These are phyloP conservation scores for Delonix regia DNA, from an alignment of 306 rosid genomes.

Conservation along the genomic window DNA sequence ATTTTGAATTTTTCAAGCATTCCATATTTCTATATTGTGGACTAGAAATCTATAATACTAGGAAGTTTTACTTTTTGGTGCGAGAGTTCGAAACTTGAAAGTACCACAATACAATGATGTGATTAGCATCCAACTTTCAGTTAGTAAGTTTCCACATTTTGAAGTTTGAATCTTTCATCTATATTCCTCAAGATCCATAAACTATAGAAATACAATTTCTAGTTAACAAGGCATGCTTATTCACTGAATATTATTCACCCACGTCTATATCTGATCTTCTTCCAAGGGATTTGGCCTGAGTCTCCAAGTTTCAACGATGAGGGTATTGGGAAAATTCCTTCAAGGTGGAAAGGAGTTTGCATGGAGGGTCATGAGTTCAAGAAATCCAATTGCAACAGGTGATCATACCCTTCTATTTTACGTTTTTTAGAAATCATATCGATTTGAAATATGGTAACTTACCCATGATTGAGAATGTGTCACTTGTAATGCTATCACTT, in stretches of 20 bases:
- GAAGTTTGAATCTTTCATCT: neutral
- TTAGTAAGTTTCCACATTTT: constrained; percentile 7
- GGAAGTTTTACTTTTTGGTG: neutral
- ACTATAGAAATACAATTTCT: neutral
- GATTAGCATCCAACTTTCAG: neutral
- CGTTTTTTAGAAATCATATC: neutral
- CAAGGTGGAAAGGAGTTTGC: constrained; percentile 89
- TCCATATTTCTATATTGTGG: neutral
- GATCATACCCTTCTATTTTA: constrained; percentile 25
- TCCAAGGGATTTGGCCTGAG: constrained; percentile 91
- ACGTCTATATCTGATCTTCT: constrained; percentile 19
- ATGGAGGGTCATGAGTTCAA: constrained; percentile 84
- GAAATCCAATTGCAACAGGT: constrained; percentile 90
- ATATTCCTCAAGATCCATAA: neutral
- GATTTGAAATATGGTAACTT: too few species aligned
- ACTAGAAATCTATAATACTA: neutral
- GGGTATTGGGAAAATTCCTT: constrained; percentile 76
- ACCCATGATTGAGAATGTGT: too few species aligned
- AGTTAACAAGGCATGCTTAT: neutral
- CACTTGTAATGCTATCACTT: neutral
- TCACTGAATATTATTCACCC: constrained; percentile 1
- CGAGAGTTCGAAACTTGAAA: neutral
- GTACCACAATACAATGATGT: neutral
- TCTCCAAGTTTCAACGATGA: constrained; percentile 78
- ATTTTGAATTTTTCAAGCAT: neutral